Conservation (phyloP, 2,329 filamentous ascomycete species). For the Pseudocercospora fuligena region DNA sequence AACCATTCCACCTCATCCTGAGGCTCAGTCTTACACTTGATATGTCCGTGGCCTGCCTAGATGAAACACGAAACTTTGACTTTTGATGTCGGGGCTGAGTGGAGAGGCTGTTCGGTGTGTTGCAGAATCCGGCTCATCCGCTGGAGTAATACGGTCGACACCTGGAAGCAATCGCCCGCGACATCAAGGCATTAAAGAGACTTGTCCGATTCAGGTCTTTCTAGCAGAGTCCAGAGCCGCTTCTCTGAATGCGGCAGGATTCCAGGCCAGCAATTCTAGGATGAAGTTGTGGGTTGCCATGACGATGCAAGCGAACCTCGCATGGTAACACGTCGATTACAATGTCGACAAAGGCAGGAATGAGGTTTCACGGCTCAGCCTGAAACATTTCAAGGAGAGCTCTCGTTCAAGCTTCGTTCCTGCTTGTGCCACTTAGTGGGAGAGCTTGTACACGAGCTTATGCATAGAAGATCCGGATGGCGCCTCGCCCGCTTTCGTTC, state of each 20-base stretch:
- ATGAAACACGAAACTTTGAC: not conserved
- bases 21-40: not conserved
- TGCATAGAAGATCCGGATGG: not conserved
- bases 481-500: not conserved
- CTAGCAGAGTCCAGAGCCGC: not conserved
- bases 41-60: not conserved
- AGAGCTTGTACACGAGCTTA: not conserved
- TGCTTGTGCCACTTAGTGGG: not conserved
- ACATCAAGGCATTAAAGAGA: not conserved
- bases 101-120: not conserved
- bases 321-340: too few relatives aligned
- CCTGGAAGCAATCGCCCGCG: not conserved
- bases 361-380: not conserved
- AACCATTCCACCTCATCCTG: not conserved
- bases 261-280: too few relatives aligned
- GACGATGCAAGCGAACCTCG: too few relatives aligned
- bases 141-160: not conserved
- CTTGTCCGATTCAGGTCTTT: not conserved
- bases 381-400: not conserved
- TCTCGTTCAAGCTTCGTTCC: not conserved
- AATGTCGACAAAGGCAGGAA: too few relatives aligned
- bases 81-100: not conserved
- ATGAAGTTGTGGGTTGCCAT: too few relatives aligned
- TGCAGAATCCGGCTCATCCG: not conserved
- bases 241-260: too few relatives aligned